Conservation (phyloP, 2,329 filamentous ascomycete genomes). For the Neofusicoccum cordaticola region DNA sequence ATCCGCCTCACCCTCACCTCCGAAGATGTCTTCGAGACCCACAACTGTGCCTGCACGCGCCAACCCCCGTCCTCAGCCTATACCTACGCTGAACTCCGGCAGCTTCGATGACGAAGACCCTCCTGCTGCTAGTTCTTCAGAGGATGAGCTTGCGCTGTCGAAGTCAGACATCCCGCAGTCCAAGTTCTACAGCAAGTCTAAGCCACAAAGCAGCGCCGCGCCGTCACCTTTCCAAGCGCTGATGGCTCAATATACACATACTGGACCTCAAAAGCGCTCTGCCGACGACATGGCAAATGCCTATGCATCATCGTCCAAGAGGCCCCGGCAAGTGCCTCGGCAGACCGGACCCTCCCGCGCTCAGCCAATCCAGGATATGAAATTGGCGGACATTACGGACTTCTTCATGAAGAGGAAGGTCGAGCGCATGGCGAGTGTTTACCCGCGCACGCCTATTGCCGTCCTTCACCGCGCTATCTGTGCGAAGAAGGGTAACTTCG, state of each 20-base stretch:
- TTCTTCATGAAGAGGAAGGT: slow-evolving; percentile 51
- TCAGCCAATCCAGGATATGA: slow-evolving; percentile 29
- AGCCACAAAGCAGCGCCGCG: not conserved
- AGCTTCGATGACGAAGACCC: slow-evolving; percentile 44
- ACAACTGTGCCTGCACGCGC: slow-evolving; percentile 37
- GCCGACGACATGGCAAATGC: slow-evolving; percentile 28
- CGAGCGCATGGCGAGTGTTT: slow-evolving; percentile 49
- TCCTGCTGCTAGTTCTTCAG: slow-evolving; percentile 38
- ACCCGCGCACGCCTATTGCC: slow-evolving; percentile 46
- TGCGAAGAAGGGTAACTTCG: slow-evolving; percentile 50
- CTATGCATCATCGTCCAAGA: slow-evolving; percentile 12
- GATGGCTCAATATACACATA: not conserved
- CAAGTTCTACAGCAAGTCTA: slow-evolving; percentile 46
- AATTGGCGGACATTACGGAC: slow-evolving; percentile 41
- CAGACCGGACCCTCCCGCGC: slow-evolving; percentile 35
- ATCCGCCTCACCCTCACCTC: slow-evolving; percentile 46
- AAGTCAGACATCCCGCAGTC: slow-evolving; percentile 60
- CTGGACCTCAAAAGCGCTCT: slow-evolving; percentile 26
- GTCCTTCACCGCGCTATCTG: slow-evolving; percentile 52
- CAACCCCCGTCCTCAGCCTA: slow-evolving; percentile 44
- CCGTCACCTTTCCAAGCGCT: not conserved
- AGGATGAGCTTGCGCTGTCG: slow-evolving; percentile 51
- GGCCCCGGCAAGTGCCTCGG: slow-evolving; percentile 3
- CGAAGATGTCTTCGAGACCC: slow-evolving; percentile 26
- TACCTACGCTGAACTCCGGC: slow-evolving; percentile 45